A percentile compares a stretch with the other conserved stretches of the same genome.
Evolutionary conservation across 495 filamentous ascomycete species (phyloP).

Genomic region (Pyrenopolyporus hunteri): DNA sequence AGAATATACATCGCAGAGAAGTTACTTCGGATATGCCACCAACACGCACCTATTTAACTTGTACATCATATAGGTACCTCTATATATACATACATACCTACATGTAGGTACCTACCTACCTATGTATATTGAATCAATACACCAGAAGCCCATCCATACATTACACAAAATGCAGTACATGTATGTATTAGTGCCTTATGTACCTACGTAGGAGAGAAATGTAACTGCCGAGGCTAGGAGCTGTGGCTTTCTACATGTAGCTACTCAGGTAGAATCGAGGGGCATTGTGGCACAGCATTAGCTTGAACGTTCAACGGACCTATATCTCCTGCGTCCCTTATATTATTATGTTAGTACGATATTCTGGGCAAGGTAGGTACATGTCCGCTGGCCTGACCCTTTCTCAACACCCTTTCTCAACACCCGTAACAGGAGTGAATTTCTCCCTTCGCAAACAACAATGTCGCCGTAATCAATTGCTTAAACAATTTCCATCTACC

Average conservation of each 20-base stretch:
- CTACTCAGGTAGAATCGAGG: conserved; percentile 15
- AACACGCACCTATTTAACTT: neutral
- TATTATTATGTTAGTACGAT: neutral
- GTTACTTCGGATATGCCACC: neutral
- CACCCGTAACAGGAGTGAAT: conserved; percentile 7
- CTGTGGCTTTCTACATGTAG: conserved; percentile 24
- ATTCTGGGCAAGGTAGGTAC: neutral
- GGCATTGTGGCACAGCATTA: conserved; percentile 25
- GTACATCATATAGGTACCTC: neutral
- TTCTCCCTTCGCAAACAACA: conserved; percentile 11
- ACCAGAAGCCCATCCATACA: too few relatives aligned
- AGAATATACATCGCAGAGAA: too few relatives aligned
- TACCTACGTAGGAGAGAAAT: neutral
- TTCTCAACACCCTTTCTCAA: conserved; percentile 15
- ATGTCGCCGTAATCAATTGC: conserved; percentile 33
- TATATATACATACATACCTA: neutral
- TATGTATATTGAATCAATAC: too few relatives aligned
- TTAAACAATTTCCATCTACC: conserved; percentile 28
- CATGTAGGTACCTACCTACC: neutral
- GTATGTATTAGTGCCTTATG: too few relatives aligned
- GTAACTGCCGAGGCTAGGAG: conserved; percentile 25
- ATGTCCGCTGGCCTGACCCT: neutral
- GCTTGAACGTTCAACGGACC: conserved; percentile 16
- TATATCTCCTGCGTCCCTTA: neutral
- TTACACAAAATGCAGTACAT: too few relatives aligned